A percentile compares a stretch with the other conserved stretches of the same genome.
Evolutionary conservation across 768 basidiomycete species (phyloP).

Genomic region (Gelatoporia subvermispora): DNA sequence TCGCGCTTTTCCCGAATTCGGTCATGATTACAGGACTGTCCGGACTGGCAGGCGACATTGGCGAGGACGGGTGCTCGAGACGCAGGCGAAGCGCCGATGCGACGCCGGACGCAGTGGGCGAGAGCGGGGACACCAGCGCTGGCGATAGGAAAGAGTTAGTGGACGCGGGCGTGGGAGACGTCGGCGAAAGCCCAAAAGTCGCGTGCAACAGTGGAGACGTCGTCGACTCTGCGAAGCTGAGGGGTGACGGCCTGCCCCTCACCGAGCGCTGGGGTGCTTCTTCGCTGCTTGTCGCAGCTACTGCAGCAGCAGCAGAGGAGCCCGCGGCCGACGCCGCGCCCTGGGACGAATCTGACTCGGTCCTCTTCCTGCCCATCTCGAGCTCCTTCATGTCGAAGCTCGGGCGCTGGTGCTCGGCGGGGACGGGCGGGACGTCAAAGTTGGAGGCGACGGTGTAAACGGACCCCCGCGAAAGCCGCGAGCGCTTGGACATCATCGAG

Average conservation of each 20-base stretch:
- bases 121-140: constrained; percentile 11
- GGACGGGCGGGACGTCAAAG: constrained; percentile 25
- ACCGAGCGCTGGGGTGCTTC: constrained; percentile 1
- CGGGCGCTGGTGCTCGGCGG: constrained; percentile 17
- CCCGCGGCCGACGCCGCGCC: background rate
- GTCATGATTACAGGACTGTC: too few relatives aligned
- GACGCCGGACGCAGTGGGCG: constrained; percentile 5
- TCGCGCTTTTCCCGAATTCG: too few relatives aligned
- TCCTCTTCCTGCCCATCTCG: background rate
- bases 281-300: background rate
- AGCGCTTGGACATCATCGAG: constrained; percentile 43
- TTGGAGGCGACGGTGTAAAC: constrained; percentile 19
- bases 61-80: too few relatives aligned
- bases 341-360: background rate
- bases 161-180: constrained; percentile 10
- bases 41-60: too few relatives aligned
- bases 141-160: constrained; percentile 12
- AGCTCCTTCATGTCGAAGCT: constrained; percentile 13
- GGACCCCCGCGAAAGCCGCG: constrained; percentile 32
- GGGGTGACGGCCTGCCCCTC: constrained; percentile 4
- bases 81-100: background rate
- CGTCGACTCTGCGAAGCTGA: background rate
- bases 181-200: constrained; percentile 34
- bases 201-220: constrained; percentile 38
- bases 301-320: background rate